These are phyloP conservation scores for Sphagnum magellanicum DNA, from an alignment of 228 moss, liverwort and hornwort genomes.

Conservation along the genomic window DNA sequence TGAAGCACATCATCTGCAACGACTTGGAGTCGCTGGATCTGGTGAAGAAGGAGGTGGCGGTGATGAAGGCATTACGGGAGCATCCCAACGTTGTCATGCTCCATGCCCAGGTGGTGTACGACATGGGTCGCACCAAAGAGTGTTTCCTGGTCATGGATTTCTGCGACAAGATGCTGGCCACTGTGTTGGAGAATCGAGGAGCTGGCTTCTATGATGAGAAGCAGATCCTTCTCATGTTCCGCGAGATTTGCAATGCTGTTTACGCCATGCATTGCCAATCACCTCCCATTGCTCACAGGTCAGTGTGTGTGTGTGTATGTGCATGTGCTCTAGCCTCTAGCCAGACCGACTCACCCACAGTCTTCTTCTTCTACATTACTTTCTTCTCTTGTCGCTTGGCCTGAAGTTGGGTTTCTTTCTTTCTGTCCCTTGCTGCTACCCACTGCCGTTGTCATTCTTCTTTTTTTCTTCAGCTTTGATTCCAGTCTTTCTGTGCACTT, in stretches of 20 bases:
- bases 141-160: conserved; percentile 94
- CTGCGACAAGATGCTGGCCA: conserved; percentile 91
- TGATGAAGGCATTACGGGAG: conserved; percentile 83
- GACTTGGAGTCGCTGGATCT: conserved; percentile 88
- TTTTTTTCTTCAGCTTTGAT: no score
- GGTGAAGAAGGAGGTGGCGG: conserved; percentile 82
- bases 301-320: not conserved
- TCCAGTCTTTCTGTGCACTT: no score
- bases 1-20: conserved; percentile 97
- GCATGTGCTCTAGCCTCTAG: no score
- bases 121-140: conserved; percentile 90
- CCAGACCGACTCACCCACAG: no score
- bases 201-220: conserved; percentile 91
- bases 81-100: conserved; percentile 88
- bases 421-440: no score
- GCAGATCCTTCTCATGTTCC: conserved; percentile 76
- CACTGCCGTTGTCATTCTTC: no score
- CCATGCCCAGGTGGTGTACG: conserved; percentile 84
- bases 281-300: conserved; percentile 95
- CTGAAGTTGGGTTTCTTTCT: no score
- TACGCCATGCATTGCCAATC: conserved; percentile 96
- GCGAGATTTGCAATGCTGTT: conserved; percentile 84
- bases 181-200: conserved; percentile 83
- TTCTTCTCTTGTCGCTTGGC: no score
- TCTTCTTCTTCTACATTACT: no score